Evolutionary conservation across 352 stramenopile genomes (phyloP).

Genomic region (Elongisporangium anandrum): DNA sequence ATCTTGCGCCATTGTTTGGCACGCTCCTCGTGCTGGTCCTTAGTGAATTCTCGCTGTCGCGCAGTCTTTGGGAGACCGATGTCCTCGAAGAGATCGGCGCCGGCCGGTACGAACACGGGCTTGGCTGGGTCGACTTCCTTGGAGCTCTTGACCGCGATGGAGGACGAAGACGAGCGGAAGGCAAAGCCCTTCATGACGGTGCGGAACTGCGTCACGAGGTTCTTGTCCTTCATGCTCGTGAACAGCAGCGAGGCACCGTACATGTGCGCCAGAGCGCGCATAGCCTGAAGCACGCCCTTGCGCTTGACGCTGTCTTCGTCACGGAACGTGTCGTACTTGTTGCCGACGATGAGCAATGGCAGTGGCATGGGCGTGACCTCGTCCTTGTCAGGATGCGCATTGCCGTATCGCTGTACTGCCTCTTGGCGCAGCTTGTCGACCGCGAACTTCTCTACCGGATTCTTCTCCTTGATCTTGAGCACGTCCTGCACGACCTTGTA

Average conservation of each 20-base stretch:
- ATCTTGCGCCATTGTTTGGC: conserved; percentile 68
- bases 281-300: conserved; percentile 77
- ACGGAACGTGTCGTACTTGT: conserved; percentile 89
- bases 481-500: conserved; percentile 49
- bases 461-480: conserved; percentile 63
- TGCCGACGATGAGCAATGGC: conserved; percentile 79
- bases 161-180: conserved; percentile 27
- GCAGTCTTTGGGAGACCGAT: conserved; percentile 64
- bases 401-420: conserved; percentile 48
- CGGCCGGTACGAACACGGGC: conserved; percentile 64
- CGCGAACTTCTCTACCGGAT: conserved; percentile 50
- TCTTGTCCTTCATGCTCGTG: conserved; percentile 87
- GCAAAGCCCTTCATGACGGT: conserved; percentile 57
- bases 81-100: conserved; percentile 68
- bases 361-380: conserved; percentile 70
- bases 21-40: conserved; percentile 56
- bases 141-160: conserved; percentile 26
- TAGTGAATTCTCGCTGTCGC: conserved; percentile 39
- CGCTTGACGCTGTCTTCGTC: conserved; percentile 84
- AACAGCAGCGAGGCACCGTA: conserved; percentile 87
- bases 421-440: conserved; percentile 49
- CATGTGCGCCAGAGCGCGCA: conserved; percentile 83
- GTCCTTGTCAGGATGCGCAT: conserved; percentile 63
- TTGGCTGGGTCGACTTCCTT: conserved; percentile 72
- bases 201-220: conserved; percentile 62